These are phyloP conservation scores for Corniculantispora saksenae DNA, from an alignment of 2,329 filamentous ascomycete species.

Conservation along the genomic window DNA sequence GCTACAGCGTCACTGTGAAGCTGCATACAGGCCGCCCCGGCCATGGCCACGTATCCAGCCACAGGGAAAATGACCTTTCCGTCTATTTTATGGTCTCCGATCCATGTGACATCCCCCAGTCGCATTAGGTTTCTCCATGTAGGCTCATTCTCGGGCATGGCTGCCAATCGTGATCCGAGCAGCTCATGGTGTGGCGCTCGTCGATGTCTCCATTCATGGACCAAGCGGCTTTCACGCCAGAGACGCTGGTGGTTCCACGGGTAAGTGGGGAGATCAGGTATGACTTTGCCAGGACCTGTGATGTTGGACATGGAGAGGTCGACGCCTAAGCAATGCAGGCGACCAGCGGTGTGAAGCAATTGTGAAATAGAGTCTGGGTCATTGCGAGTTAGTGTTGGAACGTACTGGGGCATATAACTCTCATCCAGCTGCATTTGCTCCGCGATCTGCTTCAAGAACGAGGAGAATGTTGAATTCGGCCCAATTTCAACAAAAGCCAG, in stretches of 20 bases:
- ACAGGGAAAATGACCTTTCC: background rate
- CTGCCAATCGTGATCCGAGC: background rate
- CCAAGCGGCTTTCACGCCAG: background rate
- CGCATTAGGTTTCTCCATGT: background rate
- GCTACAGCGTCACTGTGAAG: background rate
- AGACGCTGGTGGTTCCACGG: background rate
- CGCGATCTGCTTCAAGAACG: background rate
- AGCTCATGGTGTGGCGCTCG: background rate
- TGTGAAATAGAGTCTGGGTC: background rate
- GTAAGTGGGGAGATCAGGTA: background rate
- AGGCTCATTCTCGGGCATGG: background rate
- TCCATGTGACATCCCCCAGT: background rate
- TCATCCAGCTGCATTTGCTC: background rate
- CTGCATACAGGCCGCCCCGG: background rate
- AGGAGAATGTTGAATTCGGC: background rate
- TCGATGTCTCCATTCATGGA: background rate
- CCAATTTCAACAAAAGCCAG: background rate
- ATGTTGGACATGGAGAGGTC: background rate
- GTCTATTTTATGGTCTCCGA: background rate
- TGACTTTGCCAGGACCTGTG: background rate
- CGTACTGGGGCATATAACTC: background rate
- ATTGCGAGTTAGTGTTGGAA: conserved; percentile 2
- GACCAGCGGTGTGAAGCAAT: background rate
- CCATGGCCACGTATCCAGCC: background rate
- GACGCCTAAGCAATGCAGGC: background rate